Conservation (phyloP, 495 filamentous ascomycete species). For the Penicillium antarcticum region DNA sequence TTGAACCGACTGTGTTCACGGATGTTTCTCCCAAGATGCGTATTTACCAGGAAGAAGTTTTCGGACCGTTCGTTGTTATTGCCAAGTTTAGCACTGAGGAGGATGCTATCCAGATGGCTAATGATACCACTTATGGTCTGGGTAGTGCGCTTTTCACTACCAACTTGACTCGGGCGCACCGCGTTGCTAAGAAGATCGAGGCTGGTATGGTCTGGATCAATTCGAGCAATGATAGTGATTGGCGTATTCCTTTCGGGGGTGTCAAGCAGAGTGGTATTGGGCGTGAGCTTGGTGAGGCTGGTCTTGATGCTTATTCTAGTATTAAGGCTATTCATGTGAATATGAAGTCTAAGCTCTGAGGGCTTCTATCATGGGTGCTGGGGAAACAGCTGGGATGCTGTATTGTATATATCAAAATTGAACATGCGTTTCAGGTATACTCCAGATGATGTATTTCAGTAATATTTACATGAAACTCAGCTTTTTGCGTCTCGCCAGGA, state of each 20-base stretch:
- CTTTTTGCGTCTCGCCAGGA: neutral
- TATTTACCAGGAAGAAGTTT: conserved; percentile 54
- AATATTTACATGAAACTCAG: too few relatives aligned
- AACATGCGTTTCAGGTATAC: neutral
- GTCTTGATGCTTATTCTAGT: conserved; percentile 72
- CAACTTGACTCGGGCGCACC: conserved; percentile 41
- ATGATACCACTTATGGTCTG: conserved; percentile 46
- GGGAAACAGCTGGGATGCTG: too few relatives aligned
- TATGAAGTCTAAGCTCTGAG: conserved; percentile 29
- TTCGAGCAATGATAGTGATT: conserved; percentile 68
- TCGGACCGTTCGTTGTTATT: conserved; percentile 52
- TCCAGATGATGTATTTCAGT: too few relatives aligned
- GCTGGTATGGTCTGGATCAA: conserved; percentile 56
- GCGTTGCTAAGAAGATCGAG: conserved; percentile 49
- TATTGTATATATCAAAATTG: neutral
- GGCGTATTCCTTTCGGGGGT: conserved; percentile 79
- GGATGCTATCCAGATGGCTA: conserved; percentile 48
- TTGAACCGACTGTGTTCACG: conserved; percentile 46
- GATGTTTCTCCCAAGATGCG: conserved; percentile 45
- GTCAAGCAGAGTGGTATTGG: conserved; percentile 94
- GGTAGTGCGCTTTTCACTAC: conserved; percentile 49
- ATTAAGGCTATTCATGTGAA: conserved; percentile 78
- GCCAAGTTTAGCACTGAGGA: conserved; percentile 49
- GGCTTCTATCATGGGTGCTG: neutral
- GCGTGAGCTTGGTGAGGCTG: conserved; percentile 78